Base-by-base conservation (phyloP, 208 protist genomes). In the Acanthamoeba royreba region DNA sequence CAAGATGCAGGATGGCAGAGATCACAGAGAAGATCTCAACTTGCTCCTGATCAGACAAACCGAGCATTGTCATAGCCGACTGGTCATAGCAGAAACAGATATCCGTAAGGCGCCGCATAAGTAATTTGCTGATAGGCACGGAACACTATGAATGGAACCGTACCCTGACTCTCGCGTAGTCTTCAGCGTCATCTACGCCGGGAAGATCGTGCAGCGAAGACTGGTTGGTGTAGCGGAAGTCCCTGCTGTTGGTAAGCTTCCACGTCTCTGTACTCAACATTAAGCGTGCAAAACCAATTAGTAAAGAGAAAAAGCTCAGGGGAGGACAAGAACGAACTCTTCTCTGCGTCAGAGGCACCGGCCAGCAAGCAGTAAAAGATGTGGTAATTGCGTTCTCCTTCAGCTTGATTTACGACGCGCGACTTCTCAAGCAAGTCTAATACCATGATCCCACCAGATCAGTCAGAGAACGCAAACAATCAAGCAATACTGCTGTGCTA, bases 361-460 rank as follows among this genome's bases (percentile, higher is more conserved):
- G 86, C 55, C 17, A 97, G 74, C 22, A 98, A 52, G 77, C 98
- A 81, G 94, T 98, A 98, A 93, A 98, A 98, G n/a, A 97, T 94
- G 92, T 98, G 95, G 88, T 97, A 98, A 55, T 97, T 98, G 42
- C 97, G 77, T 92, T 98, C 98, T 25, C 96, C 97, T 28, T 92
- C 55, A 4, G 93, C 63, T 46, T 97, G 97, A 31, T 87, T 92
- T 7, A 96, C 95, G 19, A 97, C 92, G 63, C 95, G 92, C 9
- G 95, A 95, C 94, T 96, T 77, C 58, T 87, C 58, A 4, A 55
- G 31, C 55, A 92, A 22, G n/a, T 49, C 86, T 45, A 35, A 31
- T 79, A 15, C 13, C 15, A 15, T 15, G 66, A 35, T n/a, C n/a
- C n/a, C n/a, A n/a, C n/a, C n/a, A n/a, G n/a, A n/a, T n/a, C n/a